Conservation (phyloP, 2,329 filamentous ascomycete species). For the Arachnomyces sp. region DNA sequence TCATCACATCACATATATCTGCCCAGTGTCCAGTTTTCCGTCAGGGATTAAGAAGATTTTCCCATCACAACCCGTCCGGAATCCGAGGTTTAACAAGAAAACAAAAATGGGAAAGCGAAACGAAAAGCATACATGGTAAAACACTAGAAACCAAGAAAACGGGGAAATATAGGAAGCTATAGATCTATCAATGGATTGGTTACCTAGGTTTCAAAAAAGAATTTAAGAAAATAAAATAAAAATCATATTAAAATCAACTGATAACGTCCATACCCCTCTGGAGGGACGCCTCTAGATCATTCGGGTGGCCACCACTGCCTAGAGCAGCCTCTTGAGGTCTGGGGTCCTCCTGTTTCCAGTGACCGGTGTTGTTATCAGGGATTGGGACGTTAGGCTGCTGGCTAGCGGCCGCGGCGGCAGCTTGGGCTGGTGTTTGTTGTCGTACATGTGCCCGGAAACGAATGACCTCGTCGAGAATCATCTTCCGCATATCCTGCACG, state of each 20-base stretch:
- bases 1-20: too few species aligned
- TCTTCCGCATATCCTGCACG: constrained; percentile 86
- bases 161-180: too few species aligned
- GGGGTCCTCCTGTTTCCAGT: constrained; percentile 52
- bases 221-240: not conserved
- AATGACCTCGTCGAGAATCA: constrained; percentile 93
- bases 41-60: too few species aligned
- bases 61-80: too few species aligned
- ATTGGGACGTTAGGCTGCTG: constrained; percentile 51
- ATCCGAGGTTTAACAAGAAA: too few species aligned
- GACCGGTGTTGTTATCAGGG: constrained; percentile 51
- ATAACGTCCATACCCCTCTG: constrained; percentile 51
- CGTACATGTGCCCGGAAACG: constrained; percentile 65
- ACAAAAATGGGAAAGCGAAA: too few species aligned
- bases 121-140: too few species aligned
- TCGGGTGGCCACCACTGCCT: constrained; percentile 34
- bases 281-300: constrained; percentile 44
- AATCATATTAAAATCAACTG: constrained; percentile 7
- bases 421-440: constrained; percentile 35
- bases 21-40: too few species aligned
- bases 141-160: too few species aligned
- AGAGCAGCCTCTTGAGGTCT: constrained; percentile 50
- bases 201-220: too few species aligned
- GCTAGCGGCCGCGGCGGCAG: constrained; percentile 26
- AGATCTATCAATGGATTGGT: too few species aligned